Percentiles rank a stretch among this genome's conserved stretches.
phyloP scores from a whole-genome alignment of 1,139 yeast species.

The Suhomyces bolitotheri region DNA sequence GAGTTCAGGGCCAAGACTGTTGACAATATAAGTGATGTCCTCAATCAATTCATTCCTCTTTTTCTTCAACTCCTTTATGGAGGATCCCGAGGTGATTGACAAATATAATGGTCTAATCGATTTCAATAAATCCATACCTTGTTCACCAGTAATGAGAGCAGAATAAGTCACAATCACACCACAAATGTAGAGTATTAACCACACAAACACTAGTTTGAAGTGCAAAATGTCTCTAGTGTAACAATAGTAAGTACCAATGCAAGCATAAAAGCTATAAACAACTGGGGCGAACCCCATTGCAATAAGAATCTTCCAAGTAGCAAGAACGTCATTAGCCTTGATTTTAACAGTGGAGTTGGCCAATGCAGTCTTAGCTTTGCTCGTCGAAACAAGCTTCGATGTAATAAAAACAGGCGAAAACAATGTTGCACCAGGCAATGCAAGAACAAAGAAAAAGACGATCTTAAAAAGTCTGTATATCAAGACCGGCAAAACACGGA shows the following conservation, averaged over 20 bases:
- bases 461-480: constrained; percentile 32
- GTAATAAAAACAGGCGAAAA: constrained; percentile 48
- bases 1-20: constrained; percentile 45
- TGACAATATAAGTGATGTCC: constrained; percentile 46
- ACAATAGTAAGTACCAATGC: constrained; percentile 58
- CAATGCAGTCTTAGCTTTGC: constrained; percentile 44
- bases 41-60: constrained; percentile 41
- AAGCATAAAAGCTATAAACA: constrained; percentile 76
- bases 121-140: constrained; percentile 85
- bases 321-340: constrained; percentile 47
- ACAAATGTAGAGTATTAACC: constrained; percentile 50
- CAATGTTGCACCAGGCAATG: constrained; percentile 45
- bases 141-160: constrained; percentile 87
- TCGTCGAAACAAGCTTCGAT: constrained; percentile 34
- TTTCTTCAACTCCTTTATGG: constrained; percentile 51
- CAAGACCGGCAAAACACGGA: constrained; percentile 29
- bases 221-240: constrained; percentile 26
- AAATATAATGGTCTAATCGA: constrained; percentile 80
- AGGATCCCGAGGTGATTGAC: constrained; percentile 65
- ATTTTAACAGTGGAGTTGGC: constrained; percentile 46
- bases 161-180: constrained; percentile 80
- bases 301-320: constrained; percentile 81
- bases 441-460: constrained; percentile 35
- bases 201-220: constrained; percentile 33
- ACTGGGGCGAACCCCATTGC: constrained; percentile 88